phyloP scores from a whole-genome alignment of 2,329 filamentous ascomycete species.

The Colletotrichum zoysiae region DNA sequence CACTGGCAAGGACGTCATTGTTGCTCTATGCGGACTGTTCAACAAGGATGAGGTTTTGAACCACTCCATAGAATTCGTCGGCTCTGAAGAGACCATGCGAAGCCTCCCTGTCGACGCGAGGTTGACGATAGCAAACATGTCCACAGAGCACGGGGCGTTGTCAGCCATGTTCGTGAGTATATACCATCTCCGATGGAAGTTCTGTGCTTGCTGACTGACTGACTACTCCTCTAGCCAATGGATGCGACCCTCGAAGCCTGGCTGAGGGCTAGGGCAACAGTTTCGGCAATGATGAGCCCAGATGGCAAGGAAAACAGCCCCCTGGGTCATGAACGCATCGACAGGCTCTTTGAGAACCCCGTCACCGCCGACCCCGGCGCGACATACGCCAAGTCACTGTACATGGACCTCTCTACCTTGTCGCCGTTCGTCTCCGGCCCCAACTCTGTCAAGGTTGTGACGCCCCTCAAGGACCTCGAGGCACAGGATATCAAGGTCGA shows the following conservation, averaged over 20 bases:
- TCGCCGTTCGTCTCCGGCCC: conserved; percentile 88
- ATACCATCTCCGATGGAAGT: conserved; percentile 54
- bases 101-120: conserved; percentile 80
- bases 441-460: conserved; percentile 91
- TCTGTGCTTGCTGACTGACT: conserved; percentile 31
- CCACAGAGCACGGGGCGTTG: conserved; percentile 83
- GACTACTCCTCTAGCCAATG: conserved; percentile 76
- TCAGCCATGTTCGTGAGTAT: conserved; percentile 12
- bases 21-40: conserved; percentile 88
- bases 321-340: conserved; percentile 79
- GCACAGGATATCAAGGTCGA: conserved; percentile 80
- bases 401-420: conserved; percentile 84
- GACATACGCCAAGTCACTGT: conserved; percentile 84
- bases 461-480: conserved; percentile 80
- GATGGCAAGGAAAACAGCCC: conserved; percentile 64
- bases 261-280: conserved; percentile 82
- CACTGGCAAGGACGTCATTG: conserved; percentile 93
- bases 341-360: conserved; percentile 77
- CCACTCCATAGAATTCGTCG: conserved; percentile 89
- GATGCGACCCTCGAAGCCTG: conserved; percentile 79
- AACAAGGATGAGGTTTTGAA: conserved; percentile 91
- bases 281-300: conserved; percentile 70
- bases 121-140: conserved; percentile 84
- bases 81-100: conserved; percentile 80
- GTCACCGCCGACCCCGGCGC: conserved; percentile 81